Evolutionary conservation across 257 asterid species (phyloP), one percentile per base, ranked within the genome.

Genomic region (Salvia splendens): DNA sequence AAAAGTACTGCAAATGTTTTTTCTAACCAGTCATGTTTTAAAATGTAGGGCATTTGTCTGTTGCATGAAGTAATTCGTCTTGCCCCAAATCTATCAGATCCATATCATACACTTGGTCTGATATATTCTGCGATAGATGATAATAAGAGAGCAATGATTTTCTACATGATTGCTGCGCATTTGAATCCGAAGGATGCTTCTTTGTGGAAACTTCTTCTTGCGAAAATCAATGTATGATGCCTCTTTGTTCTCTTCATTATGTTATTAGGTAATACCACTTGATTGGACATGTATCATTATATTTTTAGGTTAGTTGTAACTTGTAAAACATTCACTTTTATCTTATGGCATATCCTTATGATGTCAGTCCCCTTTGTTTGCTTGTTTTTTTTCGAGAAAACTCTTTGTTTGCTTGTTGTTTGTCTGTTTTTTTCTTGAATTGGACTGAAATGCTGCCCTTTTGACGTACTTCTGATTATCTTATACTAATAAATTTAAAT

Each of bases 81-180:
- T 63, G 86, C 95, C 47, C 96, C 98, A 40, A 87, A 92, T 77
- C 72, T 86, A 16, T 74, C 90, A 30, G 95, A 83, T 77, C 84
- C 98, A 45, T 87, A 89, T 73, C 95, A 83, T 70, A 85, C 86
- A 48, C 96, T 92, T 57, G 98, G 92, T 50, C 87, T 86, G 20
- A 76, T 89, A 47, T 89, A 85, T 66, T 75, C 79, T 24, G 82
- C 80, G 12, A 81, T 84, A 82, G 81, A 79, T 62, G 88, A 92
- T 68, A 69, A 74, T 71, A 85, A 77, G 73, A 87, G 80, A 71
- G 84, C 96, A 52, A 73, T 85, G 68, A 78, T 78, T 61, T 89
- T 87, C 70, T 85, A 92, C 83, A 82, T 87, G 90, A 83, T 92
- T 78, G 94, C 98, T 70, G 96, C 96, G 46, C 94, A 84, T 77